Base-by-base conservation (phyloP, 2,329 filamentous ascomycete species). In the Neofusicoccum ribis region DNA sequence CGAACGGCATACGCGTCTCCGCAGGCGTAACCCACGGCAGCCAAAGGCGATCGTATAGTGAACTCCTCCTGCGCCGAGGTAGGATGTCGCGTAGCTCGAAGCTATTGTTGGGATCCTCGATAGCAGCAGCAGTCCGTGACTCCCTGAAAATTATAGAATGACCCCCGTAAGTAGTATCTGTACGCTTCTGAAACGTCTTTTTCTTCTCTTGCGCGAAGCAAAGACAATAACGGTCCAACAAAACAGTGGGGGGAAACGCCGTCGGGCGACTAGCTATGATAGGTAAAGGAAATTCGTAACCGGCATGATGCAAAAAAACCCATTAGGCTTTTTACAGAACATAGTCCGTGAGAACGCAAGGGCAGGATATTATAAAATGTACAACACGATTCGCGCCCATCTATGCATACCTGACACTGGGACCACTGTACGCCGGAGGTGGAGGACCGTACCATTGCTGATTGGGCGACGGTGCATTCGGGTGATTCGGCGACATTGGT, bases 361-460 rank as follows among this genome's bases (percentile, higher is more conserved):
- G 27, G 27, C 27, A 31, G 41, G 14, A 27, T 44, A 17, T 44
- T 31, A 36, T 44, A 31, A 59, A 46, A 36, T 60, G 31, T 47
- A 60, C 56, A 37, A 31, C 23, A 37, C 54, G 34, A 17, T 58
- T 31, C 44, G 11, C 20, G 37, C 8, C 14, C 37, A 12, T 39
- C 44, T 46, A 60, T 27, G 56, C 56, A 15, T 60, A 60, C 43
- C 56, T 60, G 5, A 60, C 56, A 27, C 39, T 20, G 5, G 56
- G 56, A 11, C 43, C 43, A 9, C 41, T 47, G 43, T 60, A 60
- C 23, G 56, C 56, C 27, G 56, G 56, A 20, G 56, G 56, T 27
- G 56, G 56, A 20, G 56, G 56, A 6, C 56, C 56, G 17, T 60
- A 60, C 56, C 56, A 60, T 5, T 8, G 20, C 14, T 27, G 41